Conservation (phyloP, 2,329 filamentous ascomycete species). For the Grosmannia clavigera region DNA sequence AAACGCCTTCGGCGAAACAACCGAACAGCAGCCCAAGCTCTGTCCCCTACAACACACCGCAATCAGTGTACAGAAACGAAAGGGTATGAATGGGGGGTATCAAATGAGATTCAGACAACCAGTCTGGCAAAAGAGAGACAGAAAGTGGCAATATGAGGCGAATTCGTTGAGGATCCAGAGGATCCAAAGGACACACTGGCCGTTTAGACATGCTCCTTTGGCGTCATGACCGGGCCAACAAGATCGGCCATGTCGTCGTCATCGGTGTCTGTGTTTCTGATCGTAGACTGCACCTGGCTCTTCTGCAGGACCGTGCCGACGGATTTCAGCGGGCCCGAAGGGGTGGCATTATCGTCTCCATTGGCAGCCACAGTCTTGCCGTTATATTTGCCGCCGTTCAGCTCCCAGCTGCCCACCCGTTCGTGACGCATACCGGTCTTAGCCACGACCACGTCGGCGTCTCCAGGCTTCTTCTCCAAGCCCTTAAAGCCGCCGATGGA, state of each 20-base stretch:
- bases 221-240: slow-evolving; percentile 23
- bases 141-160: not conserved
- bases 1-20: not conserved
- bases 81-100: slow-evolving; percentile 7
- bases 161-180: no score
- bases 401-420: slow-evolving; percentile 38
- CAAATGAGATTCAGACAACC: slow-evolving; percentile 5
- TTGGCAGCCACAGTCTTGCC: not conserved
- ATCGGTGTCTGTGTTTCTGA: slow-evolving; percentile 12
- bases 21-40: not conserved
- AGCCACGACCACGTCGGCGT: slow-evolving; percentile 29
- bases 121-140: not conserved
- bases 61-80: not conserved
- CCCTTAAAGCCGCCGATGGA: slow-evolving; percentile 29
- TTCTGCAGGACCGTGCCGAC: slow-evolving; percentile 8
- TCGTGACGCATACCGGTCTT: slow-evolving; percentile 28
- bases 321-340: not conserved
- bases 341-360: slow-evolving; percentile 9
- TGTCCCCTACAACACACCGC: not conserved
- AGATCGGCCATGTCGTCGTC: slow-evolving; percentile 25
- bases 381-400: slow-evolving; percentile 16
- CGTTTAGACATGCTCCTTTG: slow-evolving; percentile 25
- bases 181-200: not conserved
- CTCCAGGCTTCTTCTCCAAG: slow-evolving; percentile 29
- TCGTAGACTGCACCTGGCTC: slow-evolving; percentile 10